Conservation (phyloP, 129 eudicot genomes). For the Erigeron canadensis region DNA sequence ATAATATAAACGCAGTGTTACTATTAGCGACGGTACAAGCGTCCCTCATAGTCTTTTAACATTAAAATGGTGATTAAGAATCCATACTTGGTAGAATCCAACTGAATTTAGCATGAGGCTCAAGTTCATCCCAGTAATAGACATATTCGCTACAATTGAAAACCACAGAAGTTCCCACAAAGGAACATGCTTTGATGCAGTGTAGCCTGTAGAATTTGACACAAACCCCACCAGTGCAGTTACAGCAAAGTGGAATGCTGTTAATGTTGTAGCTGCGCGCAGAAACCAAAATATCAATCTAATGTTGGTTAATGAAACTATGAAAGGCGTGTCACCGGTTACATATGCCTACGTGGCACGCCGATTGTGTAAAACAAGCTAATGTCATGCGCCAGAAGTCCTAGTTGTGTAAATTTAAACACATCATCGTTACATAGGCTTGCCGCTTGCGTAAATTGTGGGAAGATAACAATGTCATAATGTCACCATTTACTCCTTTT, state of each 20-base stretch:
- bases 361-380: too few species aligned
- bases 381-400: too few species aligned
- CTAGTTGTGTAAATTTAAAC: too few species aligned
- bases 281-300: conserved; percentile 17
- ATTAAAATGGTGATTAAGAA: neutral
- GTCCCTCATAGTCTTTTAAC: neutral
- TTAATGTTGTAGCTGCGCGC: conserved; percentile 76
- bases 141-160: conserved; percentile 70
- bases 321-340: too few species aligned
- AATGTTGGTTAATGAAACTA: too few species aligned
- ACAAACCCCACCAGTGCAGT: conserved; percentile 70
- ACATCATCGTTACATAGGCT: too few species aligned
- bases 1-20: neutral
- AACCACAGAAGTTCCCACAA: conserved; percentile 79
- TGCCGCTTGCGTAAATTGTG: too few species aligned
- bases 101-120: conserved; percentile 88
- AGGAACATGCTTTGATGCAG: conserved; percentile 71
- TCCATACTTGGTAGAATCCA: conserved; percentile 77
- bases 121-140: conserved; percentile 77
- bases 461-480: too few species aligned
- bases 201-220: conserved; percentile 65
- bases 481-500: too few species aligned
- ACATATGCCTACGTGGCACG: too few species aligned
- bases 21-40: conserved; percentile 2
- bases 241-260: conserved; percentile 71